Base-by-base conservation (phyloP, 768 basidiomycete genomes). In the Suillus hirtellus region DNA sequence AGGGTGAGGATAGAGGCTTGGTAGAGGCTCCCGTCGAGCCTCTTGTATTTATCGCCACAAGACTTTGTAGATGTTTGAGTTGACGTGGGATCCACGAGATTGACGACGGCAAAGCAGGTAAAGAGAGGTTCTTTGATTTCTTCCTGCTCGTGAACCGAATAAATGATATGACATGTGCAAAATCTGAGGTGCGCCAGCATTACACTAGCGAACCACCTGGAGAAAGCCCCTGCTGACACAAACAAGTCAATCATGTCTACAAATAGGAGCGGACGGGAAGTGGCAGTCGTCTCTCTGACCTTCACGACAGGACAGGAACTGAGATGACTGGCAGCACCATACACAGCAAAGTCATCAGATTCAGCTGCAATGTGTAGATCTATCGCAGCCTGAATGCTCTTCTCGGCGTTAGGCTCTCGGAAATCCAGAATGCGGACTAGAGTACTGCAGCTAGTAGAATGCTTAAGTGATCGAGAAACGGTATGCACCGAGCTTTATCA, bases 211-310 rank as follows among this genome's bases (percentile, higher is more conserved):
- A 21, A 21, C 46, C 21, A 12, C 11, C 44, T 46, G n/a, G n/a
- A 46, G 44, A 46, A 46, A 46, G 44, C 10, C 44, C 44, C n/a
- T 21, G n/a, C 4, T n/a, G 9, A 46, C 21, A 46, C 19, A n/a
- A 44, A n/a, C 11, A 3, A 44, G 19, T 10, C 44, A 46, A 43
- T 19, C 3, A 19, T n/a, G 27, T 66, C 68, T 15, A 69, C 3
- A n/a, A 67, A 35, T 21, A 63, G 68, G 7, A 69, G 14, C 6
- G 27, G 37, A 21, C 12, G 8, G 11, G 66, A 21, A 60, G 58
- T 21, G 50, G 54, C 9, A 58, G 37, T 4, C 61, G 31, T 14
- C 31, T 49, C 21, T 49, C 21, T 24, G 21, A 14, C 21, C 47
- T 49, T 24, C 47, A 49, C 24, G 21, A 2, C 47, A 60, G 31